phyloP scores from a whole-genome alignment of 495 filamentous ascomycete species.

The Monascus purpureus region DNA sequence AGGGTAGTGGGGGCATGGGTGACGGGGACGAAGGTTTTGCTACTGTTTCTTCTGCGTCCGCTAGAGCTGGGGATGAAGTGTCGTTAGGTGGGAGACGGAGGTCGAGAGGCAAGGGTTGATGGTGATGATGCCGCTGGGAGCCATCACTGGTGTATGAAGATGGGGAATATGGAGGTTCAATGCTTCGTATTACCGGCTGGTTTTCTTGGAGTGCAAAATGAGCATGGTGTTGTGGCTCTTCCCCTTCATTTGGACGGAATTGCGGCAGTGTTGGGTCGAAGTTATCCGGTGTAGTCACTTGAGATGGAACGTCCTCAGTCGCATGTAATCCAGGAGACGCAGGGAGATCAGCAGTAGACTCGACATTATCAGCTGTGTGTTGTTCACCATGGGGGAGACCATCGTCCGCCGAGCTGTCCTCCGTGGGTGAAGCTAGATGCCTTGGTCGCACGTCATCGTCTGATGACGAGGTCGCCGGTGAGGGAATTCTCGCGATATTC shows the following conservation, averaged over 20 bases:
- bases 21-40: slow-evolving; percentile 23
- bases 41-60: slow-evolving; percentile 24
- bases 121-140: background rate
- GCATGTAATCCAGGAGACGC: background rate
- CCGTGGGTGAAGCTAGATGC: slow-evolving; percentile 12
- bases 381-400: slow-evolving; percentile 5
- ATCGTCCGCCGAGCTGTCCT: slow-evolving; percentile 3
- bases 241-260: slow-evolving; percentile 44
- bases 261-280: slow-evolving; percentile 61
- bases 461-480: slow-evolving; percentile 4
- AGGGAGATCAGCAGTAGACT: background rate
- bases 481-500: slow-evolving; percentile 12
- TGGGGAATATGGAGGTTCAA: slow-evolving; percentile 4
- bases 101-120: slow-evolving; percentile 11
- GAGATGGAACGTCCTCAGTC: background rate
- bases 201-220: slow-evolving; percentile 8
- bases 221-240: slow-evolving; percentile 3
- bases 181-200: slow-evolving; percentile 1
- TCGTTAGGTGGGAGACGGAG: slow-evolving; percentile 21
- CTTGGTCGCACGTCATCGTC: slow-evolving; percentile 16
- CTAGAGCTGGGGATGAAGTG: slow-evolving; percentile 18
- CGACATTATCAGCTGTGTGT: slow-evolving; percentile 4
- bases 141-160: background rate
- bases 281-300: no score
- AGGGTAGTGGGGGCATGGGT: slow-evolving; percentile 21